Conservation (phyloP, 768 basidiomycete genomes). For the Fibroporia radiculosa region DNA sequence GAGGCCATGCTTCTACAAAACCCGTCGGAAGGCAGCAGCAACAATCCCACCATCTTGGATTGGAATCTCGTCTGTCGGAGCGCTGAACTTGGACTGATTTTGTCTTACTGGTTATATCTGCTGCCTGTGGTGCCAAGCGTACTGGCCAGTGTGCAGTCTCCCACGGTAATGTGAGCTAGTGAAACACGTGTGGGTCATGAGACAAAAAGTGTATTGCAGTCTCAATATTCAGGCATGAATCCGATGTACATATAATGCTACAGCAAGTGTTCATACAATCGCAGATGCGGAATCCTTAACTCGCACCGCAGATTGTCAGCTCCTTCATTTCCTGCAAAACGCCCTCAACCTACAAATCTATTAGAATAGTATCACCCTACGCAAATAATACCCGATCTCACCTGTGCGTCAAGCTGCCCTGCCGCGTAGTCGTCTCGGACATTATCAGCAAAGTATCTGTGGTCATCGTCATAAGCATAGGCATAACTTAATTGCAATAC, state of each 20-base stretch:
- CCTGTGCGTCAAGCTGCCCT: constrained; percentile 92
- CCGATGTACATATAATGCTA: neutral
- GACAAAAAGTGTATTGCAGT: too few relatives aligned
- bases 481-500: too few relatives aligned
- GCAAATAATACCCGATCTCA: constrained; percentile 19
- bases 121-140: too few relatives aligned
- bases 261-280: neutral
- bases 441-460: constrained; percentile 80
- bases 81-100: too few relatives aligned
- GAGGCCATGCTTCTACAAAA: neutral
- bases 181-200: too few relatives aligned
- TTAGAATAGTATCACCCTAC: neutral
- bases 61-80: neutral
- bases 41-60: neutral
- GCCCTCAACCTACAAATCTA: constrained; percentile 65
- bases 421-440: constrained; percentile 97
- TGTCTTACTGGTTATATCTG: too few relatives aligned
- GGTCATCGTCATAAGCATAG: neutral
- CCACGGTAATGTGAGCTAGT: too few relatives aligned
- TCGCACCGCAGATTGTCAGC: constrained; percentile 82
- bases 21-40: neutral
- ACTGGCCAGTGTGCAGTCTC: too few relatives aligned
- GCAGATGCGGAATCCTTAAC: constrained; percentile 10
- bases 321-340: constrained; percentile 98
- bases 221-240: too few relatives aligned